Base-by-base conservation (phyloP, 305 asterid species). In the Caryopteris hybrid region DNA sequence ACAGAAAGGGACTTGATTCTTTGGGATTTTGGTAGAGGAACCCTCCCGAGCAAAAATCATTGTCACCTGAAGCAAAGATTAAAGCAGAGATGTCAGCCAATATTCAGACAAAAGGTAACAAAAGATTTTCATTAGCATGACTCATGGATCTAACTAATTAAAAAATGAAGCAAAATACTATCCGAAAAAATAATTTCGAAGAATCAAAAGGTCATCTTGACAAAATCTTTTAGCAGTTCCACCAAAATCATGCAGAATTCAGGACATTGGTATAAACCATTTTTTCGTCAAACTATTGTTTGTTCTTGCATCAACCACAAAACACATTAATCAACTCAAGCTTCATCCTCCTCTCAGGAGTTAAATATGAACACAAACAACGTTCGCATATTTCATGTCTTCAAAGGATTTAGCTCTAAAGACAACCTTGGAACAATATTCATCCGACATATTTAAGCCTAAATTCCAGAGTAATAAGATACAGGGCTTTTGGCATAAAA, bases 21-120 rank as follows among this genome's bases (percentile, higher is more conserved):
- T 81, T 82, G 68, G 88, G 79, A 47, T 78, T 87, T 71, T 81
- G 86, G 81, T 54, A 85, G 6, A 82, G 62, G 56, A 87, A 75
- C 45, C 87, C 85, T 39, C 88, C 83, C 41, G 69, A 68, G 74
- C 64, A 80, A 72, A 87, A 87, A 68, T 47, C 83, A 72, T 69
- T 74, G 27, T 69, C 86, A 62, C 86, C 98, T 94, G 88, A 38
- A 48, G 34, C 47, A 73, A 68, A 64, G 65, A 45, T 4, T 41
- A 11, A 0, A 52, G 54, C 27, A 69, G 5, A n/a, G 13, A 54
- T 55, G 63, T 73, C 74, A 82, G 79, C 41, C 56, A 67, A 61
- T 29, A 41, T 59, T 61, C 46, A 33, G 55, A 33, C 45, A 6
- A 23, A 33, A 54, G 23, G 5, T n/a, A 46, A 69, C 43, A n/a